A percentile compares a stretch with the other conserved stretches of the same genome.
phyloP scores from a whole-genome alignment of 2,329 filamentous ascomycete genomes.

The Penicillium sp. region DNA sequence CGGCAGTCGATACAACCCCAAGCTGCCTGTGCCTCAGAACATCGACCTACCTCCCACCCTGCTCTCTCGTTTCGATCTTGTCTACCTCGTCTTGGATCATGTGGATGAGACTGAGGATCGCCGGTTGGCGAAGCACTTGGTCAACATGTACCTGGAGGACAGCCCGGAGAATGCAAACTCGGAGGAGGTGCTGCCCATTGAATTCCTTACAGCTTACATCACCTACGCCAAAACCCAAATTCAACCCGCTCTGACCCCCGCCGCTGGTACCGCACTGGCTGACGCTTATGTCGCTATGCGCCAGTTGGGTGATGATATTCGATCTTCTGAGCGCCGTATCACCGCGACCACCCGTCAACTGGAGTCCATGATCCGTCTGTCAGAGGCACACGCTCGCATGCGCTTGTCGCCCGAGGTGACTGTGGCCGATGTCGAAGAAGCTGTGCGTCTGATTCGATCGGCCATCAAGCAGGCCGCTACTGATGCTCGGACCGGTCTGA shows the following conservation, averaged over 20 bases:
- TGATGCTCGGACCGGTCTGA: constrained; percentile 82
- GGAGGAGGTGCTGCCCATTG: constrained; percentile 85
- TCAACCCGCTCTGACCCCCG: constrained; percentile 76
- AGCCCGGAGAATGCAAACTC: constrained; percentile 77
- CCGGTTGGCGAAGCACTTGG: constrained; percentile 83
- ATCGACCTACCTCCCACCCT: constrained; percentile 95
- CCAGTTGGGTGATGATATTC: constrained; percentile 83
- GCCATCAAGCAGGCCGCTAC: constrained; percentile 98
- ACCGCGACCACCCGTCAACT: constrained; percentile 95
- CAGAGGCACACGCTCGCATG: constrained; percentile 98
- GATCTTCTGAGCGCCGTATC: constrained; percentile 89
- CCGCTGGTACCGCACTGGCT: constrained; percentile 80
- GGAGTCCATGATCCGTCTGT: constrained; percentile 96
- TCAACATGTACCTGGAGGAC: constrained; percentile 97
- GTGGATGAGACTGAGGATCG: constrained; percentile 89
- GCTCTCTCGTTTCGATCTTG: constrained; percentile 91
- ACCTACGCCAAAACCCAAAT: constrained; percentile 88
- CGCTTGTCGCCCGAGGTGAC: constrained; percentile 76
- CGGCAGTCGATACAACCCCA: constrained; percentile 95
- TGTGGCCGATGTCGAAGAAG: constrained; percentile 80
- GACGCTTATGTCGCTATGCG: constrained; percentile 93
- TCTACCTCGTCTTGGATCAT: constrained; percentile 93
- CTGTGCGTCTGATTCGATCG: constrained; percentile 86
- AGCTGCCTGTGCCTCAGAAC: constrained; percentile 93
- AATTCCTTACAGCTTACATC: constrained; percentile 95